Evolutionary conservation across 306 rosid genomes (phyloP).

Genomic region (Comarum palustre): DNA sequence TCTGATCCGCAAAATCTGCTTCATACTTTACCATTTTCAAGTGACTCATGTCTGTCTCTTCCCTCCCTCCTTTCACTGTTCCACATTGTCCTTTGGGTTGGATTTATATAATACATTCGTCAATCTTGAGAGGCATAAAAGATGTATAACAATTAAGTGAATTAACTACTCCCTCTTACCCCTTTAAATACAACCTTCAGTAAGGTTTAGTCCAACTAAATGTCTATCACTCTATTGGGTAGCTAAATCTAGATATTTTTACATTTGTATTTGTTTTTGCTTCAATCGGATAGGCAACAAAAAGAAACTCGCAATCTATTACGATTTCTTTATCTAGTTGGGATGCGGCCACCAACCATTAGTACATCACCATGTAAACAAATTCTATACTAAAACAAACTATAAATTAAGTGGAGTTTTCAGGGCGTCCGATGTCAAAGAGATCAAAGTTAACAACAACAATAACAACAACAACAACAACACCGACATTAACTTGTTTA

Average conservation of each 20-base stretch:
- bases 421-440: too few relatives aligned
- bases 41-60: background rate
- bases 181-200: background rate
- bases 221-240: background rate
- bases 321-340: background rate
- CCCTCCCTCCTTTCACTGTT: background rate
- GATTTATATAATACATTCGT: background rate
- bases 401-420: too few relatives aligned
- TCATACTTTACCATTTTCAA: background rate
- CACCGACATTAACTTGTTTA: too few relatives aligned
- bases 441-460: too few relatives aligned
- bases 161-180: background rate
- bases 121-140: background rate
- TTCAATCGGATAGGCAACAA: background rate
- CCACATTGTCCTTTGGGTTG: background rate
- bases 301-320: background rate
- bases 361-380: background rate
- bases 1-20: constrained; percentile 17
- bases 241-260: background rate
- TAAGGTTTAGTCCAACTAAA: background rate
- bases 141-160: background rate
- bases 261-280: background rate
- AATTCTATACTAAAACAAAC: background rate
- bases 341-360: background rate
- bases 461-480: too few relatives aligned